A percentile compares a stretch with the other conserved stretches of the same genome.
phyloP scores from a whole-genome alignment of 2,329 filamentous ascomycete genomes.

The Alternaria sp. region DNA sequence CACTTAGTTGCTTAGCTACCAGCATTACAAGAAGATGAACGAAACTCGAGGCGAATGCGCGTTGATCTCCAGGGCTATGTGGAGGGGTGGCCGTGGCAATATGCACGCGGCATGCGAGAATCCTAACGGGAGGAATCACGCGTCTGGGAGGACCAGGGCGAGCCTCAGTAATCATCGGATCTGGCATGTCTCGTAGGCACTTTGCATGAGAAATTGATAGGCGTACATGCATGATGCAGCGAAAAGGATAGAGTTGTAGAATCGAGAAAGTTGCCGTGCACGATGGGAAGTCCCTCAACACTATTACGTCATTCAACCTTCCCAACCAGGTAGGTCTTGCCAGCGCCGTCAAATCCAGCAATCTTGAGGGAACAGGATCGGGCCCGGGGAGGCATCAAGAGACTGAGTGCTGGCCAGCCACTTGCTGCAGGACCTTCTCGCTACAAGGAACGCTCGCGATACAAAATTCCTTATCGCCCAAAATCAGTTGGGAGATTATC shows the following conservation, averaged over 20 bases:
- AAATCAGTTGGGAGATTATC: background rate
- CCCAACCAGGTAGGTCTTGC: background rate
- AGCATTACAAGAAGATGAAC: background rate
- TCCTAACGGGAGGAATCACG: background rate
- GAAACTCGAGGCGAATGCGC: background rate
- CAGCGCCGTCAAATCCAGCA: background rate
- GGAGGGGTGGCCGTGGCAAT: background rate
- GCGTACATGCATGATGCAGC: background rate
- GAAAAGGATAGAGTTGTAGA: background rate
- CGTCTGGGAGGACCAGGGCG: background rate
- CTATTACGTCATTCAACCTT: background rate
- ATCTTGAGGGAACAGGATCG: background rate
- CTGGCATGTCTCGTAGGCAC: background rate
- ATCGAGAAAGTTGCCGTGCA: background rate
- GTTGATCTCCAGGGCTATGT: background rate
- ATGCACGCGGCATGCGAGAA: slow-evolving; percentile 1
- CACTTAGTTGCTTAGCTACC: background rate
- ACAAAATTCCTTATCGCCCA: background rate
- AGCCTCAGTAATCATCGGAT: background rate
- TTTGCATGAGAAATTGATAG: background rate
- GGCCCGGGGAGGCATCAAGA: background rate
- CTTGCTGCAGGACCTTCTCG: background rate
- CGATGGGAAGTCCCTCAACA: background rate
- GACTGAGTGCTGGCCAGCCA: background rate
- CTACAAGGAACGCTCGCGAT: background rate